phyloP scores from a whole-genome alignment of 2,329 filamentous ascomycete species.

The Pleomassaria siparia region DNA sequence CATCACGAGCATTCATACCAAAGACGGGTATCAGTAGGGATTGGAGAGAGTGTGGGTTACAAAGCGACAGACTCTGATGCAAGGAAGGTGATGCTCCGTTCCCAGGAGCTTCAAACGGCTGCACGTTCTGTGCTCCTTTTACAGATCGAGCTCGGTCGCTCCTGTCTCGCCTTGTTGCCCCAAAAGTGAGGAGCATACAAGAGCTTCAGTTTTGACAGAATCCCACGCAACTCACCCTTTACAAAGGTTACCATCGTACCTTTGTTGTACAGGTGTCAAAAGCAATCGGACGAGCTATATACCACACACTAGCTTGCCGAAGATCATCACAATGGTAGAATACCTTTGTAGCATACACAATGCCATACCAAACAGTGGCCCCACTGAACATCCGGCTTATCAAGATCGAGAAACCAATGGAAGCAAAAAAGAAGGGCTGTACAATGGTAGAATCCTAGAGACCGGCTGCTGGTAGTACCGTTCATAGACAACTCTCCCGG shows the following conservation, averaged over 20 bases:
- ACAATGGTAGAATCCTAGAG: conserved; percentile 64
- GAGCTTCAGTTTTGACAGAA: conserved; percentile 17
- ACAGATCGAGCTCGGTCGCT: not conserved
- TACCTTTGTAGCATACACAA: conserved; percentile 71
- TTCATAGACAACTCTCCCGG: conserved; percentile 44
- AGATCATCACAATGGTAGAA: conserved; percentile 71
- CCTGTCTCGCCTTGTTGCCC: conserved; percentile 18
- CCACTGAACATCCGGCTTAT: conserved; percentile 69
- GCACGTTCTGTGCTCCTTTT: not conserved
- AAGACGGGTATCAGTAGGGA: conserved; percentile 66
- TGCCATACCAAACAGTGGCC: conserved; percentile 67
- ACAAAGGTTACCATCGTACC: too few species aligned
- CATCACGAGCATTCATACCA: conserved; percentile 75
- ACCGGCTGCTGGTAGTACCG: conserved; percentile 50
- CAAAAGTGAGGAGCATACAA: conserved; percentile 26
- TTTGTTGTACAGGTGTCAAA: conserved; percentile 15
- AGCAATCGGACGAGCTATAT: conserved; percentile 45
- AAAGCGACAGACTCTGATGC: conserved; percentile 19
- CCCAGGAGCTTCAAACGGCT: conserved; percentile 1
- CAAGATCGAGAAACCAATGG: conserved; percentile 77
- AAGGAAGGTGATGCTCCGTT: conserved; percentile 6
- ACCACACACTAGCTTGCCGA: conserved; percentile 49
- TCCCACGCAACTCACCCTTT: conserved; percentile 6
- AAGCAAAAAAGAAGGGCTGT: conserved; percentile 73
- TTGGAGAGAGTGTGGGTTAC: conserved; percentile 64